Percentiles rank a stretch among this genome's conserved stretches.
phyloP scores from a whole-genome alignment of 331 rosid genomes.

The Acacia concinna region DNA sequence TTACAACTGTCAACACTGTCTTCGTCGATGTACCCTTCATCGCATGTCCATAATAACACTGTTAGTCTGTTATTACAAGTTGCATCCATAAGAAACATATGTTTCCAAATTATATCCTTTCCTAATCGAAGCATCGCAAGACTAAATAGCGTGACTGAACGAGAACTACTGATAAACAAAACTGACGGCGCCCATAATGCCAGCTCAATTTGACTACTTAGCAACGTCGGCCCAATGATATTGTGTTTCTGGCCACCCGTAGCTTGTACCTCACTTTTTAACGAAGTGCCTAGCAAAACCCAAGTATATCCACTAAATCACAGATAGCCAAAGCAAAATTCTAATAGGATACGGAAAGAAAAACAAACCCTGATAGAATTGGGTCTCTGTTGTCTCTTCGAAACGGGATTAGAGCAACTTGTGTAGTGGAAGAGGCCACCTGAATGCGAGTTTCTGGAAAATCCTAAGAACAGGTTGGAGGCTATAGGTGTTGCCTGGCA shows the following conservation, averaged over 20 bases:
- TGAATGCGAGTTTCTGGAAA: constrained; percentile 34
- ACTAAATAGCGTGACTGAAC: background rate
- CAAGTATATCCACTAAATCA: background rate
- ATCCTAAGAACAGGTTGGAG: constrained; percentile 31
- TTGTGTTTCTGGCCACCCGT: background rate
- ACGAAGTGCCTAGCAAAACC: constrained; percentile 6
- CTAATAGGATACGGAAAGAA: constrained; percentile 18
- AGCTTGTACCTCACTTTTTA: background rate
- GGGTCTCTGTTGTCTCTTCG: constrained; percentile 27
- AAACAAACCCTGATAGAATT: constrained; percentile 58
- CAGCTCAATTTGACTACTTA: background rate
- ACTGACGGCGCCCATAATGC: background rate
- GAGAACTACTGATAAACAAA: background rate
- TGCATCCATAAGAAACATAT: background rate
- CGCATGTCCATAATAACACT: background rate
- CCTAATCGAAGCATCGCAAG: background rate
- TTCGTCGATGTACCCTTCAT: background rate
- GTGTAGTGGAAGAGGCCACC: constrained; percentile 24
- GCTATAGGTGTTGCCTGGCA: constrained; percentile 6
- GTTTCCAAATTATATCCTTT: constrained; percentile 4
- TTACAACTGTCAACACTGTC: background rate
- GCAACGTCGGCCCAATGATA: background rate
- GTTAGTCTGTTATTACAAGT: background rate
- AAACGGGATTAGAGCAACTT: constrained; percentile 28
- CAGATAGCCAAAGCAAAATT: background rate